These are phyloP conservation scores for Coix lacrymajobi DNA, from an alignment of 176 grass and related monocot species.

Conservation along the genomic window DNA sequence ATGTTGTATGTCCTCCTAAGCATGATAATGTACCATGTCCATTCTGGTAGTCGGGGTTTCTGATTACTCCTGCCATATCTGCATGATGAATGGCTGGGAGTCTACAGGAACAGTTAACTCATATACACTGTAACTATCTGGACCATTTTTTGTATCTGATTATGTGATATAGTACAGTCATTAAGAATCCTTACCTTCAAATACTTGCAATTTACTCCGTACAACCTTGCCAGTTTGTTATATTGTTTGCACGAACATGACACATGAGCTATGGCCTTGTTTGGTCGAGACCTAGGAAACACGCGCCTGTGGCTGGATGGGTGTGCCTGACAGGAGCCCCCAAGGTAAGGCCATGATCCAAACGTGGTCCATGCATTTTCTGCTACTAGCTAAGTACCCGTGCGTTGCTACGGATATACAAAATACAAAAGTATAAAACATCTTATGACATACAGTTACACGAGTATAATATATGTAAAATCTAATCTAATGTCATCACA, in stretches of 20 bases:
- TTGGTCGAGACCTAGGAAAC: background rate
- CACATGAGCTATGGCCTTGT: background rate
- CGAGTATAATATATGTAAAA: too few relatives aligned
- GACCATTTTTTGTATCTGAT: slow-evolving; percentile 16
- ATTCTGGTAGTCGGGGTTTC: background rate
- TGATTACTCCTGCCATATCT: background rate
- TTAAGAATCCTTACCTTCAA: background rate
- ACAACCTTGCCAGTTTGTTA: background rate
- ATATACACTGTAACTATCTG: slow-evolving; percentile 22
- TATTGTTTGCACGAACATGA: background rate
- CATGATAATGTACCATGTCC: background rate
- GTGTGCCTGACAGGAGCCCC: background rate
- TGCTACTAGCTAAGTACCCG: too few relatives aligned
- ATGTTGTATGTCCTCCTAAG: slow-evolving; percentile 60
- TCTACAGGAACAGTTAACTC: slow-evolving; percentile 24
- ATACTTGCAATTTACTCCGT: background rate
- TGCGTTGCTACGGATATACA: too few relatives aligned
- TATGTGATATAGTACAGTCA: slow-evolving; percentile 23
- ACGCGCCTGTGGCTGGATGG: background rate
- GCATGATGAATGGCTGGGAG: background rate
- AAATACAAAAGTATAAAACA: too few relatives aligned
- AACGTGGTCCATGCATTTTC: background rate
- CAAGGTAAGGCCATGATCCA: background rate
- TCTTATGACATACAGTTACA: too few relatives aligned
- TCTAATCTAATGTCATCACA: too few relatives aligned